Evolutionary conservation across 2,329 filamentous ascomycete species (phyloP).

Genomic region (Orbilia blumenaviensis): DNA sequence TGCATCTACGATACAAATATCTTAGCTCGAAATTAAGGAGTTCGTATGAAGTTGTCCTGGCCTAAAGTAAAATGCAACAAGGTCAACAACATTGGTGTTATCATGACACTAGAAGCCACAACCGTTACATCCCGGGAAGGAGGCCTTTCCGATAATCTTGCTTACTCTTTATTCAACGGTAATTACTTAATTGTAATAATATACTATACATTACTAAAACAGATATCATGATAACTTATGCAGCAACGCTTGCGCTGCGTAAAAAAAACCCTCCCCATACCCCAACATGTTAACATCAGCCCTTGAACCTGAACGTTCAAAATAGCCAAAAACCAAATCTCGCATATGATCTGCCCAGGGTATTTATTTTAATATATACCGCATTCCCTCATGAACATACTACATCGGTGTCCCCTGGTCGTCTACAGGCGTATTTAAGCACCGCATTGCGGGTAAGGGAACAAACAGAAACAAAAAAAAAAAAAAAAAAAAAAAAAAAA

Average conservation of each 20-base stretch:
- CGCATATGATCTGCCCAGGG: constrained; percentile 36
- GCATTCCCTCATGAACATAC: constrained; percentile 13
- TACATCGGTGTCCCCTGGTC: neutral
- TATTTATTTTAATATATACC: constrained; percentile 46
- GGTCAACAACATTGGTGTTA: neutral
- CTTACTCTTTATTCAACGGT: neutral
- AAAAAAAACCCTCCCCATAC: neutral
- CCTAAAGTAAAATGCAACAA: neutral
- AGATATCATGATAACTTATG: neutral
- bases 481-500: too few species aligned
- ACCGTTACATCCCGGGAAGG: neutral
- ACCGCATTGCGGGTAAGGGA: neutral
- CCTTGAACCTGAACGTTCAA: constrained; percentile 6
- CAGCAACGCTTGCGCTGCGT: too few species aligned
- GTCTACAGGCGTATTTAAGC: neutral
- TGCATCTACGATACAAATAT: too few species aligned
- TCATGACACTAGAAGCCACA: too few species aligned
- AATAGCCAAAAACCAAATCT: constrained; percentile 50
- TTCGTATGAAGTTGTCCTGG: neutral
- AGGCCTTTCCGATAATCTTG: neutral
- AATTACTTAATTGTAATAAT: too few species aligned
- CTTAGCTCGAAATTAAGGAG: neutral
- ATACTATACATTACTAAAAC: constrained; percentile 16
- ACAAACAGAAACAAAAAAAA: too few species aligned
- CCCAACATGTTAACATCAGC: too few species aligned